Base-by-base conservation (phyloP, 306 rosid species). In the Hippophae gyantsensis region DNA sequence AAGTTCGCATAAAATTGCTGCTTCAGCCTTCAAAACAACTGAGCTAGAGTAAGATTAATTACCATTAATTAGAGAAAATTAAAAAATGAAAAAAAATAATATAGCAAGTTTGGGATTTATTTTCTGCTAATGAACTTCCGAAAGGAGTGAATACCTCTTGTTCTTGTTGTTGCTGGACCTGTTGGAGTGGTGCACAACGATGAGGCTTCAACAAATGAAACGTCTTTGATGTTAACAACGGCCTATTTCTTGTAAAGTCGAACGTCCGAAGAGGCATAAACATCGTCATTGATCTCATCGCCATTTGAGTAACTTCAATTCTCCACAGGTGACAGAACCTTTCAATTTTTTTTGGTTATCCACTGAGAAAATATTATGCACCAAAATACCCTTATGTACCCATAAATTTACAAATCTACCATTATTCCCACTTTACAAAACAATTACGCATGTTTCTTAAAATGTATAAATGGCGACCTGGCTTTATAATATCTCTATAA, bases 1-100 rank as follows among this genome's bases (percentile, higher is more conserved):
- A 64, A 86, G 81, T 41, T 84, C 79, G 44, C 97, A 93, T 57
- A 79, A 57, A 42, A 88, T 86, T 44, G 64, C 79, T 26, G 80
- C 58, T 47, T 81, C 84, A 69, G 56, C 76, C 86, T 87, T 74
- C 42, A 42, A 56, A 55, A 61, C 54, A 68, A 64, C 77, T 64
- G 80, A 48, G 65, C 52, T 47, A 45, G 42, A 63, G 57, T 78
- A 58, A 74, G 72, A 18, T 45, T 13, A 13, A 26, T 5, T 38
- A 32, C 12, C 18, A 42, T 7, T 2, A 5, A 3, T 1, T 18
- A 49, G 7, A 25, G 58, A 6, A 61, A 13, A 11, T n/a, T 40
- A 38, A 61, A 7, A 46, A 10, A 46, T 7, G 2, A 46, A 49
- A 49, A 48, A 6, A 13, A 49, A n/a, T 2, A 4, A 7, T 14